Evolutionary conservation across 2,329 filamentous ascomycete genomes (phyloP).

Genomic region (Diplocarpon mali): DNA sequence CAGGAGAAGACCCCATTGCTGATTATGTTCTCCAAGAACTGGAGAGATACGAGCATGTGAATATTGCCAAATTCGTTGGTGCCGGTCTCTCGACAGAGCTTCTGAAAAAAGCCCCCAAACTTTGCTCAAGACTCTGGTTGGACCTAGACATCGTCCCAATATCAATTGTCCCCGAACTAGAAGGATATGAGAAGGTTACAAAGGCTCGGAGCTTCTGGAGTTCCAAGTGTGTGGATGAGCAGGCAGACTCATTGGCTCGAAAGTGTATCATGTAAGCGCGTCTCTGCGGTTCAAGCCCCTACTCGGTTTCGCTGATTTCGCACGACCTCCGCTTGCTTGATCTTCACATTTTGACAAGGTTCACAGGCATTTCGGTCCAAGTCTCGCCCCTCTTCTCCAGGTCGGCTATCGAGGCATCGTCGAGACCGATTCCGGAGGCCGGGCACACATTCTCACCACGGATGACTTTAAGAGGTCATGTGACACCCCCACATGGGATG

Average conservation of each 20-base stretch:
- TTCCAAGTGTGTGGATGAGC: constrained; percentile 58
- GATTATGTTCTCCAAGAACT: constrained; percentile 49
- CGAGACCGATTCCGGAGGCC: constrained; percentile 43
- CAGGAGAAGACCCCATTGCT: constrained; percentile 38
- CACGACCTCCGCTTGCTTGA: background rate
- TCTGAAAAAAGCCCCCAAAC: constrained; percentile 46
- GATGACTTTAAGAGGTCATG: constrained; percentile 44
- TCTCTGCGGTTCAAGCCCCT: background rate
- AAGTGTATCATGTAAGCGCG: constrained; percentile 59
- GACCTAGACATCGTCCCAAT: constrained; percentile 68
- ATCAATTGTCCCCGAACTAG: constrained; percentile 41
- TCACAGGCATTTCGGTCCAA: constrained; percentile 58
- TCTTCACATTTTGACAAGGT: background rate
- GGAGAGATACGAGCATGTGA: constrained; percentile 48
- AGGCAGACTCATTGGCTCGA: constrained; percentile 70
- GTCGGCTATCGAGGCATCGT: constrained; percentile 46
- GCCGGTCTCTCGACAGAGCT: constrained; percentile 55
- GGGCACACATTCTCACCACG: constrained; percentile 37
- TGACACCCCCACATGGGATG: constrained; percentile 41
- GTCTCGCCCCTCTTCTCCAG: constrained; percentile 55
- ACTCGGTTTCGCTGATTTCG: background rate
- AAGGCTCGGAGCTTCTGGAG: constrained; percentile 36
- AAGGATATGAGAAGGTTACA: constrained; percentile 25
- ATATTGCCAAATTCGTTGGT: constrained; percentile 65
- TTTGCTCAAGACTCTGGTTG: constrained; percentile 63